Conservation (phyloP, 768 basidiomycete genomes). For the Exidia glandulosa region DNA sequence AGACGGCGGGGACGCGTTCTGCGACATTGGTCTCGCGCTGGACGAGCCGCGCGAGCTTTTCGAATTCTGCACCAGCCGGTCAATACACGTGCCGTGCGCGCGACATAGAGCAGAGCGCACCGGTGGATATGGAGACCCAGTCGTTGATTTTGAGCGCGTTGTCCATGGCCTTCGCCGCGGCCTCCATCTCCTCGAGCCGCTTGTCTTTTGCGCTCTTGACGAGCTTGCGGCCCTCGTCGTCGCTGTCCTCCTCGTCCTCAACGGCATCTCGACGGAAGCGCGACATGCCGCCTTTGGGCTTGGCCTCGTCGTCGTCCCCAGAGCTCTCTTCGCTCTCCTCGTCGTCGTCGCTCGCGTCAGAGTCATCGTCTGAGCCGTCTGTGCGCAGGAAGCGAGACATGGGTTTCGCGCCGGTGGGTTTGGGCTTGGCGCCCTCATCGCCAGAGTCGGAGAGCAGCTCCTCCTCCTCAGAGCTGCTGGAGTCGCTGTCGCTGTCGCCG, state of each 20-base stretch:
- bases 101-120: conserved; percentile 30
- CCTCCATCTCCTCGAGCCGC: conserved; percentile 90
- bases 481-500: conserved; percentile 74
- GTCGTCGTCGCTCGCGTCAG: conserved; percentile 37
- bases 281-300: conserved; percentile 26
- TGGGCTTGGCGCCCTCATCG: conserved; percentile 37
- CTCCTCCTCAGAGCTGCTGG: conserved; percentile 51
- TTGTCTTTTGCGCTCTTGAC: conserved; percentile 88
- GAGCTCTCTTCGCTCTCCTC: conserved; percentile 47
- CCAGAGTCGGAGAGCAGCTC: conserved; percentile 63
- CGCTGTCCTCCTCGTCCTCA: conserved; percentile 49
- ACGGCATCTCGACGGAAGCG: conserved; percentile 25
- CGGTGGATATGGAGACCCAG: conserved; percentile 85
- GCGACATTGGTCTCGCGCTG: conserved; percentile 76
- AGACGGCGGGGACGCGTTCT: conserved; percentile 81
- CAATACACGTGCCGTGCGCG: background rate
- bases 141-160: conserved; percentile 95
- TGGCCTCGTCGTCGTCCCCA: too few relatives aligned
- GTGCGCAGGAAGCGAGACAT: conserved; percentile 75
- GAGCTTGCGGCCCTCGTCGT: conserved; percentile 49
- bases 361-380: conserved; percentile 43
- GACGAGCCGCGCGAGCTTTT: conserved; percentile 86
- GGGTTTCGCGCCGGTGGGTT: conserved; percentile 36
- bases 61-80: conserved; percentile 60
- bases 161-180: conserved; percentile 80